These are phyloP conservation scores for Marasmius tenuissimus DNA, from an alignment of 1,284 basidiomycete species.

Conservation along the genomic window DNA sequence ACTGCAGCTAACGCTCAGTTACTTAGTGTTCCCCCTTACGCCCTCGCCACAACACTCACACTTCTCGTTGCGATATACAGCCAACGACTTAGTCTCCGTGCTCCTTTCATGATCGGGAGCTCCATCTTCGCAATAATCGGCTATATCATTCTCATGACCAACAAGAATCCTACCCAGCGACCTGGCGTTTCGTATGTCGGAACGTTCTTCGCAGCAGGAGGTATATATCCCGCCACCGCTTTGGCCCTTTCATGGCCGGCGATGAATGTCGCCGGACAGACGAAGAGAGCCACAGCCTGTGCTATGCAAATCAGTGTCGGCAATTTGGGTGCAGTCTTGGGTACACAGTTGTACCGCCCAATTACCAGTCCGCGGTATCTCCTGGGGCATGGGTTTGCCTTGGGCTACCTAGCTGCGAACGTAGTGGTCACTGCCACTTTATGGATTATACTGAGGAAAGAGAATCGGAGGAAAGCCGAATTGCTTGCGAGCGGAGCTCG, in stretches of 20 bases:
- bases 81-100: slow-evolving; percentile 40
- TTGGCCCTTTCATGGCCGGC: slow-evolving; percentile 55
- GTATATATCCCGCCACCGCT: slow-evolving; percentile 55
- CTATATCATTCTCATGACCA: slow-evolving; percentile 43
- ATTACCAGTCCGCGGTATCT: neutral
- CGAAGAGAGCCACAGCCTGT: slow-evolving; percentile 20
- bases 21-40: slow-evolving; percentile 54
- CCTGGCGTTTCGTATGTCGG: slow-evolving; percentile 48
- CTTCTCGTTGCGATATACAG: slow-evolving; percentile 42
- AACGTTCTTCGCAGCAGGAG: slow-evolving; percentile 51
- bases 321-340: neutral
- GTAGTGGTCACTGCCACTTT: neutral
- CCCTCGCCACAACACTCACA: slow-evolving; percentile 41
- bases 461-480: neutral
- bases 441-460: neutral
- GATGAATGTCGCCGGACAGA: slow-evolving; percentile 55
- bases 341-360: neutral
- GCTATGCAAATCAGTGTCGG: neutral
- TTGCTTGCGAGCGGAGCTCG: neutral
- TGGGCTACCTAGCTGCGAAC: neutral
- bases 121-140: slow-evolving; percentile 41
- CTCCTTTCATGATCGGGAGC: slow-evolving; percentile 42
- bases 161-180: slow-evolving; percentile 18
- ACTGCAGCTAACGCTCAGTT: slow-evolving; percentile 57
- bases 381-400: neutral